A percentile compares a stretch with the other conserved stretches of the same genome.
Evolutionary conservation across 176 grass and related monocot species (phyloP).

Genomic region (Olyra latifolia): DNA sequence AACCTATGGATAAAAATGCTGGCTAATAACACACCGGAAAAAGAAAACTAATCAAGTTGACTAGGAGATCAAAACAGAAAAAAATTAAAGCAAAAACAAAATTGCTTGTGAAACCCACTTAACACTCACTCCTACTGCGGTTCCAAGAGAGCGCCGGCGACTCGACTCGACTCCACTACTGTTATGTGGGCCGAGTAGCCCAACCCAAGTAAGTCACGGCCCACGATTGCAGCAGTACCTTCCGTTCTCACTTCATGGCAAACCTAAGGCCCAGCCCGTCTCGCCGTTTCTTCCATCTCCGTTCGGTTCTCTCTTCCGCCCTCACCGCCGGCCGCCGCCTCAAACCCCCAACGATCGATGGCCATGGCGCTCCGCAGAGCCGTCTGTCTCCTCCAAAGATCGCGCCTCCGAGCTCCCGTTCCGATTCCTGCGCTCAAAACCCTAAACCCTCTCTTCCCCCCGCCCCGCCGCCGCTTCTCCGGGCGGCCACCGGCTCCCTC

Average conservation of each 20-base stretch:
- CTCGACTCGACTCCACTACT: too few species aligned
- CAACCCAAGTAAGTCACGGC: not conserved
- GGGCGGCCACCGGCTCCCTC: conserved; percentile 25
- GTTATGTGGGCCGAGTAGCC: too few species aligned
- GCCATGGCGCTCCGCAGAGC: conserved; percentile 44
- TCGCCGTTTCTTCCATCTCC: too few species aligned
- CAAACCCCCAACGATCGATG: not conserved
- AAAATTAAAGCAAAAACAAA: too few species aligned
- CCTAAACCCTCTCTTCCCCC: conserved; percentile 17
- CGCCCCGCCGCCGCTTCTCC: conserved; percentile 48
- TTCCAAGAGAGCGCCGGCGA: too few species aligned
- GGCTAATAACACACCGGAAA: too few species aligned
- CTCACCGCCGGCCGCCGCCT: conserved; percentile 4
- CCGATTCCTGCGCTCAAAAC: not conserved
- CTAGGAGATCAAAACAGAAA: too few species aligned
- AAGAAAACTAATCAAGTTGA: too few species aligned
- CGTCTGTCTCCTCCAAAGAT: conserved; percentile 44
- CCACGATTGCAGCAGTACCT: not conserved
- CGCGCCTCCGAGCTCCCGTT: not conserved
- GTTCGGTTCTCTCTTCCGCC: not conserved
- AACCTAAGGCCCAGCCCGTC: conserved; percentile 18
- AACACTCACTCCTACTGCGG: too few species aligned
- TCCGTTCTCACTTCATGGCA: not conserved
- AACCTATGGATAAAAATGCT: too few species aligned
- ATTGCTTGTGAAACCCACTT: too few species aligned